phyloP scores from a whole-genome alignment of 2,329 filamentous ascomycete species.

The Aspergillus brunneoviolaceus region DNA sequence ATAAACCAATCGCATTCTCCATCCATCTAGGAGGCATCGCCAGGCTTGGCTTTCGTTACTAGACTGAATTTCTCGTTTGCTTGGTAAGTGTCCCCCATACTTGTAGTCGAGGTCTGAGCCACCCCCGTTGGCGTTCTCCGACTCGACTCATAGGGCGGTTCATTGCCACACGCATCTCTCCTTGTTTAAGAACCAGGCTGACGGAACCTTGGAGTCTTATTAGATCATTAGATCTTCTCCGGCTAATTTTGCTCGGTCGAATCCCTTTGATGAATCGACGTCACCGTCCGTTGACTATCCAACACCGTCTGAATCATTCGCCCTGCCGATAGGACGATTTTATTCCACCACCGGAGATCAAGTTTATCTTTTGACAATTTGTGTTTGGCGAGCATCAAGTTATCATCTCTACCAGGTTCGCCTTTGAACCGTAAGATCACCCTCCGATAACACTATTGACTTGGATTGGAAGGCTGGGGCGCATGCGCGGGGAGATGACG shows the following conservation, averaged over 20 bases:
- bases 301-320: not conserved
- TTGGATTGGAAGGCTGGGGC: slow-evolving; percentile 14
- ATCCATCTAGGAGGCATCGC: not conserved
- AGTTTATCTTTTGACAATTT: not conserved
- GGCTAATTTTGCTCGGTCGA: not conserved
- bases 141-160: slow-evolving; percentile 1
- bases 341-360: not conserved
- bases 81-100: slow-evolving; percentile 3
- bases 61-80: not conserved
- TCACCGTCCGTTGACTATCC: not conserved
- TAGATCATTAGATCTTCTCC: not conserved
- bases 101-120: slow-evolving; percentile 6
- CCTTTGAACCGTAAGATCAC: slow-evolving; percentile 23
- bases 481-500: slow-evolving; percentile 45
- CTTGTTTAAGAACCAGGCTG: slow-evolving; percentile 1
- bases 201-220: not conserved
- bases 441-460: slow-evolving; percentile 13
- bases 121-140: not conserved
- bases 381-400: not conserved
- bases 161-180: not conserved
- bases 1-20: slow-evolving; percentile 3
- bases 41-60: not conserved
- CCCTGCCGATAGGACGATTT: not conserved
- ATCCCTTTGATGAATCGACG: slow-evolving; percentile 4
- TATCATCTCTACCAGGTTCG: slow-evolving; percentile 5